A percentile compares a stretch with the other conserved stretches of the same genome.
Evolutionary conservation across 352 stramenopile genomes (phyloP).

Genomic region (Phytophthora citricola): DNA sequence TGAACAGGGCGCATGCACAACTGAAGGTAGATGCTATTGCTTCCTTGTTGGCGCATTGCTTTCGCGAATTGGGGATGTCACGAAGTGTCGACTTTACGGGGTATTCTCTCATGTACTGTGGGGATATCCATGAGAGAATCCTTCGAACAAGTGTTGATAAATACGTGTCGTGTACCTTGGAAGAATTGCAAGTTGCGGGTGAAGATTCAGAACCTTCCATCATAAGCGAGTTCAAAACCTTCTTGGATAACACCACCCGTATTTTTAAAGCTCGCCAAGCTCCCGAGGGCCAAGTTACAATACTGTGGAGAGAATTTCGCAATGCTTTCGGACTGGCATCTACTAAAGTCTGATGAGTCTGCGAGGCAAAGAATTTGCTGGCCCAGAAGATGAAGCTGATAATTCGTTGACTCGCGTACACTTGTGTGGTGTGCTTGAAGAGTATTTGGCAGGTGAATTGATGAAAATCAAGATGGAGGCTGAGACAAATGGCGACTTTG

Average conservation of each 20-base stretch:
- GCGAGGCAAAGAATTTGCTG: constrained; percentile 15
- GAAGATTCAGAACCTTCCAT: constrained; percentile 1
- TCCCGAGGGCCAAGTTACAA: constrained; percentile 23
- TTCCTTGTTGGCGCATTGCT: constrained; percentile 67
- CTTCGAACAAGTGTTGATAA: constrained; percentile 49
- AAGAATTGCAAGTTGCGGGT: constrained; percentile 37
- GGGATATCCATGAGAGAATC: constrained; percentile 30
- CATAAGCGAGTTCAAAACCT: constrained; percentile 32
- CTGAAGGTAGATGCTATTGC: constrained; percentile 68
- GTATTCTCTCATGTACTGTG: constrained; percentile 64
- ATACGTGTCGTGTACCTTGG: constrained; percentile 53
- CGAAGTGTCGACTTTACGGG: constrained; percentile 45
- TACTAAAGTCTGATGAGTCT: constrained; percentile 32
- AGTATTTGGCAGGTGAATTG: constrained; percentile 33
- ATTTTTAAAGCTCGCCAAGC: constrained; percentile 47
- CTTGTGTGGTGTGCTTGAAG: constrained; percentile 36
- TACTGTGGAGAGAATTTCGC: constrained; percentile 43
- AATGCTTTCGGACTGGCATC: constrained; percentile 38
- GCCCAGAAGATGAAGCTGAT: not conserved
- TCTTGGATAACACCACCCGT: constrained; percentile 47
- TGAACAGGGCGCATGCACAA: constrained; percentile 49
- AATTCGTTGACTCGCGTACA: constrained; percentile 16
- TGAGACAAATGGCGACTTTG: not conserved
- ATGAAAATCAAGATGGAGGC: constrained; percentile 19
- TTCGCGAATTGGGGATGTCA: constrained; percentile 40